A percentile compares a stretch with the other conserved stretches of the same genome.
These are phyloP conservation scores for Cytospora piceae DNA, from an alignment of 2,329 filamentous ascomycete species.

Conservation along the genomic window DNA sequence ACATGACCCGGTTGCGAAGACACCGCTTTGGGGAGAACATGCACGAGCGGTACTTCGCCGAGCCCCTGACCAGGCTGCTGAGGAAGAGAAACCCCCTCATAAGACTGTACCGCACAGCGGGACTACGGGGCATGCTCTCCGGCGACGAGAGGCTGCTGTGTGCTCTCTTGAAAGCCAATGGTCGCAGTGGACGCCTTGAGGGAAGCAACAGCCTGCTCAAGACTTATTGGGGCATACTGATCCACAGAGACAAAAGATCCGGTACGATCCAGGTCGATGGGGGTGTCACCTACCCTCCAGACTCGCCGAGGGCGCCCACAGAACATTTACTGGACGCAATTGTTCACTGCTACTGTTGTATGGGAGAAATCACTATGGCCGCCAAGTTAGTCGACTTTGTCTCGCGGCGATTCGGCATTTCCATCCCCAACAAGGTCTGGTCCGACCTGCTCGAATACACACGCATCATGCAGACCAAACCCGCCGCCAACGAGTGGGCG, in stretches of 20 bases:
- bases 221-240: conserved; percentile 37
- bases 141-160: conserved; percentile 46
- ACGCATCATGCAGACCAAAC: conserved; percentile 56
- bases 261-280: conserved; percentile 37
- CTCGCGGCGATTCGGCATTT: conserved; percentile 60
- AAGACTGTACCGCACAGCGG: conserved; percentile 5
- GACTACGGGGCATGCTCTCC: not conserved
- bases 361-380: conserved; percentile 63
- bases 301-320: conserved; percentile 63
- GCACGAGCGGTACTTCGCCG: conserved; percentile 32
- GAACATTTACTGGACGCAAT: conserved; percentile 63
- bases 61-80: conserved; percentile 39
- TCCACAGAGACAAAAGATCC: conserved; percentile 19
- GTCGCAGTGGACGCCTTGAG: conserved; percentile 42
- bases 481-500: conserved; percentile 43
- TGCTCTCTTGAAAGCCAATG: conserved; percentile 47
- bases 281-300: conserved; percentile 46
- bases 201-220: conserved; percentile 41
- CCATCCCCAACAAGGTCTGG: conserved; percentile 65
- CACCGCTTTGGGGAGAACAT: conserved; percentile 40
- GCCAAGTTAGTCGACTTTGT: conserved; percentile 65
- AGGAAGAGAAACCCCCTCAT: conserved; percentile 34
- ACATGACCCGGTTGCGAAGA: conserved; percentile 23
- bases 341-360: conserved; percentile 70
- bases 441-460: conserved; percentile 69